A percentile compares a stretch with the other conserved stretches of the same genome.
Evolutionary conservation across 2,329 filamentous ascomycete species (phyloP).

Genomic region (Zymoseptoria tritici): DNA sequence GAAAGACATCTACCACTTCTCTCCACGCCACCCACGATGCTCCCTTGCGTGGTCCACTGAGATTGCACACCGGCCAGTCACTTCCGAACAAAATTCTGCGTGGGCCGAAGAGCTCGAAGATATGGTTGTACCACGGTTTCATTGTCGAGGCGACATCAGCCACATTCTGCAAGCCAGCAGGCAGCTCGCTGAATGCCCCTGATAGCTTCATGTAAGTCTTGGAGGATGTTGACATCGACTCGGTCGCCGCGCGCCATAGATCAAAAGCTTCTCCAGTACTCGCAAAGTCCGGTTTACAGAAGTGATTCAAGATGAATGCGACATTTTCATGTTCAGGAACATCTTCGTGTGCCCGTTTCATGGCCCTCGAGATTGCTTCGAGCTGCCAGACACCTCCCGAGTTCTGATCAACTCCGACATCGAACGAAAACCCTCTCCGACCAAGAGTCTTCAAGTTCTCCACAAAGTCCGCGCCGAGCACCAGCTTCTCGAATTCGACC

Average conservation of each 20-base stretch:
- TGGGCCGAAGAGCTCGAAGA: constrained; percentile 66
- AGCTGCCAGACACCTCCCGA: constrained; percentile 61
- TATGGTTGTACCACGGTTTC: constrained; percentile 62
- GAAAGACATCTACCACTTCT: constrained; percentile 59
- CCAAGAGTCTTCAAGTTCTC: constrained; percentile 52
- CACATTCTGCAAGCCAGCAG: constrained; percentile 39
- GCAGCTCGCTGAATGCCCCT: constrained; percentile 74
- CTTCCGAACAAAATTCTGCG: constrained; percentile 78
- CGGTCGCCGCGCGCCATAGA: constrained; percentile 63
- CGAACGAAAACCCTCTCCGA: constrained; percentile 60
- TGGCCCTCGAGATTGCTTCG: constrained; percentile 30
- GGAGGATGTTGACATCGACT: constrained; percentile 55
- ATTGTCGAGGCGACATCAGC: constrained; percentile 55
- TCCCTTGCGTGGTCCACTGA: constrained; percentile 50
- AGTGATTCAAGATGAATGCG: constrained; percentile 69
- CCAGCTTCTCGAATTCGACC: constrained; percentile 29
- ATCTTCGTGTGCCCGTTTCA: constrained; percentile 50
- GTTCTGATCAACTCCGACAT: constrained; percentile 75
- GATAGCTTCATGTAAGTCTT: constrained; percentile 87
- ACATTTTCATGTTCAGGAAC: constrained; percentile 54
- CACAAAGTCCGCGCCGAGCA: constrained; percentile 30
- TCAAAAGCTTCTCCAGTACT: constrained; percentile 45
- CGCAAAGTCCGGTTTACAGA: constrained; percentile 72
- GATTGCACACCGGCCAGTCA: constrained; percentile 88
- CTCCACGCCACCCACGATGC: constrained; percentile 71